These are phyloP conservation scores for Penicillium bialowiezense DNA, from an alignment of 495 filamentous ascomycete species.

Conservation along the genomic window DNA sequence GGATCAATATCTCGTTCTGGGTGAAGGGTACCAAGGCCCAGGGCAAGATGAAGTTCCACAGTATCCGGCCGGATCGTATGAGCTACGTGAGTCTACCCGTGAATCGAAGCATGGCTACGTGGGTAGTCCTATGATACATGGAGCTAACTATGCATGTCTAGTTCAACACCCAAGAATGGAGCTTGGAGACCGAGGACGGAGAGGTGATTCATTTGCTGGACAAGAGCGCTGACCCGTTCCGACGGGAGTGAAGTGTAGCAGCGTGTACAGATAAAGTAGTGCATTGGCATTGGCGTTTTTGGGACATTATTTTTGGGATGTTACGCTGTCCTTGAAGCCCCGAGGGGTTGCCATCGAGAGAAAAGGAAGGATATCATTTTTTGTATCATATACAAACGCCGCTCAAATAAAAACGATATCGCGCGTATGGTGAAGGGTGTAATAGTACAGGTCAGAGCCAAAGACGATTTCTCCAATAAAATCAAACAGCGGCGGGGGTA, in stretches of 20 bases:
- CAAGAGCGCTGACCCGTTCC: constrained; percentile 57
- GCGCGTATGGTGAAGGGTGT: constrained; percentile 37
- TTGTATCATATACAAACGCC: constrained; percentile 49
- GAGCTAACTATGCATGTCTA: constrained; percentile 17
- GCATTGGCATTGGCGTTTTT: constrained; percentile 30
- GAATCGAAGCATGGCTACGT: too few species aligned
- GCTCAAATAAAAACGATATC: constrained; percentile 39
- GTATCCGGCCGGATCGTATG: constrained; percentile 66
- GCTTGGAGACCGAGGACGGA: constrained; percentile 64
- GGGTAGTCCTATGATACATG: too few species aligned
- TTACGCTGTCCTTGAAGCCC: background rate
- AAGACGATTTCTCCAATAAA: constrained; percentile 4
- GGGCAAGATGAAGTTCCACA: constrained; percentile 80
- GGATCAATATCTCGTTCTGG: constrained; percentile 81
- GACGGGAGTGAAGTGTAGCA: constrained; percentile 22
- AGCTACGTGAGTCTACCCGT: constrained; percentile 66
- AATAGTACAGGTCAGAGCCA: constrained; percentile 38
- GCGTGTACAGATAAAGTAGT: constrained; percentile 25
- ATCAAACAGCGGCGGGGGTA: constrained; percentile 27
- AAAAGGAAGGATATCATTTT: constrained; percentile 41
- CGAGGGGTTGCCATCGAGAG: background rate
- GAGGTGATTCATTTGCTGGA: constrained; percentile 64
- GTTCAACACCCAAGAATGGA: constrained; percentile 80
- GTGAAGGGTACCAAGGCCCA: constrained; percentile 76
- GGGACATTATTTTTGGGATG: constrained; percentile 10